Conservation (phyloP, 345 rosid species). For the Eucalyptus victrix region DNA sequence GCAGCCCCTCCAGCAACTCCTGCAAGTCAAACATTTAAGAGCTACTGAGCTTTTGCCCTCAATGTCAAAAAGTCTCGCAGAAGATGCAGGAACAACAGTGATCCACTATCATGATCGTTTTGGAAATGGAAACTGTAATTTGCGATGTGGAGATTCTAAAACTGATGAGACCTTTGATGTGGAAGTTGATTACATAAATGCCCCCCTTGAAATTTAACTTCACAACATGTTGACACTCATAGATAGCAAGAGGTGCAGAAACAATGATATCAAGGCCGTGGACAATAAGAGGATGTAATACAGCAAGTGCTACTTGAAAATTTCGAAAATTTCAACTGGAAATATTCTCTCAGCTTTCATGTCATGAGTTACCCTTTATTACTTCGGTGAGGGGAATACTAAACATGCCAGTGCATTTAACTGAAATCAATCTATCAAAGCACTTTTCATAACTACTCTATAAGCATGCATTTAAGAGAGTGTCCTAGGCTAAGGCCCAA, state of each 20-base stretch:
- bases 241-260: not conserved
- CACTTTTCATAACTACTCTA: not conserved
- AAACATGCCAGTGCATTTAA: not conserved
- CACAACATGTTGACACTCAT: not conserved
- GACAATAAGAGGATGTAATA: not conserved
- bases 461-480: not conserved
- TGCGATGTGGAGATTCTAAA: not conserved
- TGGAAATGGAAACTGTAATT: not conserved
- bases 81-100: not conserved
- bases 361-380: not conserved
- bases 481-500: not conserved
- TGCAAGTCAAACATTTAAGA: not conserved
- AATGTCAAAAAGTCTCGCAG: not conserved
- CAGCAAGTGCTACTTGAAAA: not conserved
- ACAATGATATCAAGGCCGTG: not conserved
- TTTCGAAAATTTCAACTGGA: not conserved
- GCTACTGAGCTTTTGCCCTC: not conserved
- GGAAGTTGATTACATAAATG: not conserved
- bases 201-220: not conserved
- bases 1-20: slow-evolving; percentile 99
- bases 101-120: not conserved
- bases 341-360: not conserved
- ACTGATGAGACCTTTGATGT: not conserved
- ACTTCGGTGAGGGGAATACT: not conserved
- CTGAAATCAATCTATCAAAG: not conserved